Evolutionary conservation across 192 early-diverging fungal species (phyloP).

Genomic region (Coemansia javaensis): DNA sequence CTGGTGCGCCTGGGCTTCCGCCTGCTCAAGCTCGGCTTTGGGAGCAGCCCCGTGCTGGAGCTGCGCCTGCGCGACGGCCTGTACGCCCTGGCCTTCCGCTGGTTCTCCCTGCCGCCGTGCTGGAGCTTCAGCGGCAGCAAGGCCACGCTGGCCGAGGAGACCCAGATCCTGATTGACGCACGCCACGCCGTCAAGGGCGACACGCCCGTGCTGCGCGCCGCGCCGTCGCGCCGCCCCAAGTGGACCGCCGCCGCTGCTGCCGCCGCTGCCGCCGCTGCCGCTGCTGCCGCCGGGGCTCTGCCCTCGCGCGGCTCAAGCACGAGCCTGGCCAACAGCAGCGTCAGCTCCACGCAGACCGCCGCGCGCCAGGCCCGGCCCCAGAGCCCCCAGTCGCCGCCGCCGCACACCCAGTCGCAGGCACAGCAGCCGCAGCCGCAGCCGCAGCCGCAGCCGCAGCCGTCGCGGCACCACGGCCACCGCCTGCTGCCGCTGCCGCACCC

Average conservation of each 20-base stretch:
- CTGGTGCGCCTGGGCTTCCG: slow-evolving; percentile 71
- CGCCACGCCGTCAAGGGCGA: slow-evolving; percentile 58
- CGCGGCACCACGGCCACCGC: slow-evolving; percentile 1
- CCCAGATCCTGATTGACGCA: slow-evolving; percentile 64
- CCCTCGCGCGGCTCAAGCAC: too few species aligned
- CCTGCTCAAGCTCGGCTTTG: slow-evolving; percentile 63
- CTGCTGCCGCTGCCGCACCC: slow-evolving; percentile 10
- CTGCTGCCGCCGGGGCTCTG: not conserved
- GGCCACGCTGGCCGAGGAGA: slow-evolving; percentile 56
- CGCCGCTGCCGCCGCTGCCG: not conserved
- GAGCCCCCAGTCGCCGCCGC: too few species aligned
- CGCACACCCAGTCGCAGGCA: too few species aligned
- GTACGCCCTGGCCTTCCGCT: slow-evolving; percentile 71
- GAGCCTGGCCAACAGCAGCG: too few species aligned
- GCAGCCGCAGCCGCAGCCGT: slow-evolving; percentile 3
- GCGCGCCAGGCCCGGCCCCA: too few species aligned
- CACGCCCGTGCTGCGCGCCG: slow-evolving; percentile 50
- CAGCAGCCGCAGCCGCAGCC: too few species aligned
- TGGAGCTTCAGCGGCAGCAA: slow-evolving; percentile 78
- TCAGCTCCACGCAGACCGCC: too few species aligned
- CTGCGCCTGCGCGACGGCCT: slow-evolving; percentile 61
- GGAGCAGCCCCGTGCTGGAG: slow-evolving; percentile 59
- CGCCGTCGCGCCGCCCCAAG: not conserved
- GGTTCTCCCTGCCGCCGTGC: slow-evolving; percentile 74
- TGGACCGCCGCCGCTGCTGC: slow-evolving; percentile 4